Evolutionary conservation across 108 stramenopile genomes (phyloP).

Genomic region (Skeletonema costatum): DNA sequence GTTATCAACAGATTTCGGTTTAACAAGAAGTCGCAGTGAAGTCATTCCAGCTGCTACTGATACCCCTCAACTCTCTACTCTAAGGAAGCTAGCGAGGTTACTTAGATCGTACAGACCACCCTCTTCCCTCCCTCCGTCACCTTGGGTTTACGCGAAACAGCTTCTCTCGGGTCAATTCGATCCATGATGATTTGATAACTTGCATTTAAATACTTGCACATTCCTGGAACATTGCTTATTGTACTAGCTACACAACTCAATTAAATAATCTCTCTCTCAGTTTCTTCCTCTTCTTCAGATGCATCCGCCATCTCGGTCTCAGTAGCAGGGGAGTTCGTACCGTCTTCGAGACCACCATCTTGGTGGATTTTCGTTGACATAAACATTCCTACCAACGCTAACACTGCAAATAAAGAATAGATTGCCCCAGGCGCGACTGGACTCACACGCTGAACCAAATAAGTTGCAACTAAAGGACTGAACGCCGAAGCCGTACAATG

Average conservation of each 20-base stretch:
- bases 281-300: not conserved
- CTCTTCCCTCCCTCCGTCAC: constrained; percentile 39
- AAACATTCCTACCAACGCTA: not conserved
- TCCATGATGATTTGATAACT: not conserved
- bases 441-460: constrained; percentile 49
- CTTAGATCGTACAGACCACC: constrained; percentile 35
- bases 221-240: not conserved
- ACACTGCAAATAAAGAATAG: constrained; percentile 49
- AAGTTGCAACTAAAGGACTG: constrained; percentile 64
- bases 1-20: constrained; percentile 56
- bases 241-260: not conserved
- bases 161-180: constrained; percentile 24
- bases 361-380: constrained; percentile 3
- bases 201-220: not conserved
- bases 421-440: constrained; percentile 49
- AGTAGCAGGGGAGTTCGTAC: not conserved
- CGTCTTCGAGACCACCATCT: constrained; percentile 2
- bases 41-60: constrained; percentile 74
- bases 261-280: not conserved
- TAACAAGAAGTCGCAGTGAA: constrained; percentile 27
- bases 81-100: constrained; percentile 54
- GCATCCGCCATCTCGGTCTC: not conserved
- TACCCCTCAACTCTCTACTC: constrained; percentile 56
- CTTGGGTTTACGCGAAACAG: constrained; percentile 47
- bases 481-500: constrained; percentile 66